phyloP scores from a whole-genome alignment of 1,139 yeast species.

The Saccharomyces hybrid region DNA sequence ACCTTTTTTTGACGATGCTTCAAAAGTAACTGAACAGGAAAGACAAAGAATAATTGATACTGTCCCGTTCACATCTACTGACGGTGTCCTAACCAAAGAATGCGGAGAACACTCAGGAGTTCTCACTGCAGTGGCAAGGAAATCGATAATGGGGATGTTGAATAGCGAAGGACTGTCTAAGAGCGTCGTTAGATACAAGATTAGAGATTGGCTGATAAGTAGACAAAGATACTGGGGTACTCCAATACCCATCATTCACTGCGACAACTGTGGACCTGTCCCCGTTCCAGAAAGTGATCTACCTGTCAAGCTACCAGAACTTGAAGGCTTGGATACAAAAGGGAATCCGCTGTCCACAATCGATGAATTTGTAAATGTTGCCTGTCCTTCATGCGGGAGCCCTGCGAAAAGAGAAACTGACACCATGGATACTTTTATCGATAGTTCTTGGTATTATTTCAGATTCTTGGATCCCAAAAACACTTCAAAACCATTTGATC shows the following conservation, averaged over 20 bases:
- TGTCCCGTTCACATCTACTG: slow-evolving; percentile 43
- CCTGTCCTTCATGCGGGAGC: slow-evolving; percentile 74
- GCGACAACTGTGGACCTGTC: slow-evolving; percentile 76
- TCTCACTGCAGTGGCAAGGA: slow-evolving; percentile 44
- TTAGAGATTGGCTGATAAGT: slow-evolving; percentile 90
- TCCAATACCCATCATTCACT: slow-evolving; percentile 90
- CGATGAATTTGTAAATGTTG: slow-evolving; percentile 60
- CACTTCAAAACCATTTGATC: slow-evolving; percentile 42
- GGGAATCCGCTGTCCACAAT: slow-evolving; percentile 68
- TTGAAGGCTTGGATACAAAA: slow-evolving; percentile 42
- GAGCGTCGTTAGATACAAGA: slow-evolving; percentile 46
- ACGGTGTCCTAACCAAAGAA: slow-evolving; percentile 46
- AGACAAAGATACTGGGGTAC: slow-evolving; percentile 98
- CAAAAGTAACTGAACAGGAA: slow-evolving; percentile 9
- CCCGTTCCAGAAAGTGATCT: slow-evolving; percentile 81
- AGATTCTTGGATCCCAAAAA: slow-evolving; percentile 75
- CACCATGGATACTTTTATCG: slow-evolving; percentile 98
- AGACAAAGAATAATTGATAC: slow-evolving; percentile 10
- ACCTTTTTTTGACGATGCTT: slow-evolving; percentile 8
- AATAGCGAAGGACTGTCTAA: slow-evolving; percentile 38
- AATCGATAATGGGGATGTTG: slow-evolving; percentile 40
- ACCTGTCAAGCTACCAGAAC: slow-evolving; percentile 71
- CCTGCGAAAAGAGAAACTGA: slow-evolving; percentile 86
- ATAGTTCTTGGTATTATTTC: slow-evolving; percentile 93
- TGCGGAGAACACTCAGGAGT: slow-evolving; percentile 49